Conservation (phyloP, 2,329 filamentous ascomycete species). For the Alternaria conjuncta region DNA sequence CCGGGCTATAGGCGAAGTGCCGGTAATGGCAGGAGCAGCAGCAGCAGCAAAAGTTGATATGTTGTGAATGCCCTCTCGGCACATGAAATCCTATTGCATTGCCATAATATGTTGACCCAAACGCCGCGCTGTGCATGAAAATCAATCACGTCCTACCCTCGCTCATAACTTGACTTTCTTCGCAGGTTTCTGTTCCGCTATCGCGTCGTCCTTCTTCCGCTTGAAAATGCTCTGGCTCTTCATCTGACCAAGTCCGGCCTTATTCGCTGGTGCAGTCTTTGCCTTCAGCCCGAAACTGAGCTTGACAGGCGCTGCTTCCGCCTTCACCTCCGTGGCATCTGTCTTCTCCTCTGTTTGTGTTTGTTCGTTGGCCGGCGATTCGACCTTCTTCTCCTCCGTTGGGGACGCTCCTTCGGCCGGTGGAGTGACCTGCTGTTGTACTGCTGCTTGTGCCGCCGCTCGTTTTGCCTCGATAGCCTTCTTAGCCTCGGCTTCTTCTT, state of each 20-base stretch:
- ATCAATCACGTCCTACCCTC: not conserved
- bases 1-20: not conserved
- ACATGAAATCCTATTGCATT: not conserved
- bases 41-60: not conserved
- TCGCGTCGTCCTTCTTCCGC: conserved; percentile 36
- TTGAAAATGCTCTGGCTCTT: conserved; percentile 49
- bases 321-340: conserved; percentile 48
- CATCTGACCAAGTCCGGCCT: conserved; percentile 39
- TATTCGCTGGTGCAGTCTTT: conserved; percentile 26
- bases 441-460: conserved; percentile 48
- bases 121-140: conserved; percentile 32
- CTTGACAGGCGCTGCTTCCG: conserved; percentile 35
- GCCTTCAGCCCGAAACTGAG: conserved; percentile 26
- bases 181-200: conserved; percentile 32
- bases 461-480: conserved; percentile 52
- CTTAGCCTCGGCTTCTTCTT: conserved; percentile 58
- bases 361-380: conserved; percentile 75
- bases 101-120: not conserved
- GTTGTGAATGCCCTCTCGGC: not conserved
- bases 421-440: conserved; percentile 43
- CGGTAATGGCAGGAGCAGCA: not conserved
- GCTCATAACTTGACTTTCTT: conserved; percentile 46
- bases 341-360: conserved; percentile 82
- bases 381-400: conserved; percentile 47
- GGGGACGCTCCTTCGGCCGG: conserved; percentile 36